Conservation (phyloP, 306 rosid genomes). For the Abrus pulchellus region DNA sequence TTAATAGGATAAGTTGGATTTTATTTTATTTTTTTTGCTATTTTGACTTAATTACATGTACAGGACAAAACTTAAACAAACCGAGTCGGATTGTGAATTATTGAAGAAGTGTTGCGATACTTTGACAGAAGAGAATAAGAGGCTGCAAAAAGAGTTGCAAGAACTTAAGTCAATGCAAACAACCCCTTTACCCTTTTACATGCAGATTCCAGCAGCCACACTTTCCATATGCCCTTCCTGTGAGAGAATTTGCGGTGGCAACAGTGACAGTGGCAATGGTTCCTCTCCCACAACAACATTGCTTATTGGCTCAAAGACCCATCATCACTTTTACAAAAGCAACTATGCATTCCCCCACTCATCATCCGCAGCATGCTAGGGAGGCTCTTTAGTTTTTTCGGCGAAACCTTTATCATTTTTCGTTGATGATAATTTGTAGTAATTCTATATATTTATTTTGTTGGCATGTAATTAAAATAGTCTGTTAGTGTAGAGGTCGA, state of each 20-base stretch:
- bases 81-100: constrained; percentile 76
- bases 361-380: constrained; percentile 68
- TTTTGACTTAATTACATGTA: neutral
- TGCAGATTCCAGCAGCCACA: constrained; percentile 81
- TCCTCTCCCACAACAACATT: constrained; percentile 46
- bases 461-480: constrained; percentile 17
- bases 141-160: constrained; percentile 72
- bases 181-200: constrained; percentile 55
- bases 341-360: constrained; percentile 58
- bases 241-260: constrained; percentile 59
- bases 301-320: constrained; percentile 52
- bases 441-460: constrained; percentile 14
- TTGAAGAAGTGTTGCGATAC: constrained; percentile 74
- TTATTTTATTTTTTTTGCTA: too few relatives aligned
- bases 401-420: constrained; percentile 40
- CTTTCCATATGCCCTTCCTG: constrained; percentile 84
- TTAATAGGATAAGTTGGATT: too few relatives aligned
- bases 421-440: neutral
- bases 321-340: constrained; percentile 50
- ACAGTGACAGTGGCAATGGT: constrained; percentile 29
- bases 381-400: constrained; percentile 6
- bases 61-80: constrained; percentile 93
- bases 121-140: constrained; percentile 80
- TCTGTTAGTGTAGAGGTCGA: neutral
- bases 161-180: constrained; percentile 70